Conservation (phyloP, 2,329 filamentous ascomycete species). For the Aspergillus sojae region DNA sequence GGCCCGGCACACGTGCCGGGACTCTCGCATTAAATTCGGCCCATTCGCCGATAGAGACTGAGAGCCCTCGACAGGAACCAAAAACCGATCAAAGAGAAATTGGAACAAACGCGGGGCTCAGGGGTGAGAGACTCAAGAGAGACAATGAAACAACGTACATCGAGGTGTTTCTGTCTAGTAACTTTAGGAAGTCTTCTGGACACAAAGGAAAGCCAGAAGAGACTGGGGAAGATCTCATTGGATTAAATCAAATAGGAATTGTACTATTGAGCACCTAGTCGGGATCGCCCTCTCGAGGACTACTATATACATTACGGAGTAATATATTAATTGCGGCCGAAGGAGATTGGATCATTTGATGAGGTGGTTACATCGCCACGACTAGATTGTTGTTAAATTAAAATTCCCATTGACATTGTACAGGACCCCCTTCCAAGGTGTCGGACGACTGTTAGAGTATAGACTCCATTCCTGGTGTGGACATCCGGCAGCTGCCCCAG, state of each 20-base stretch:
- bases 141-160: constrained; percentile 6
- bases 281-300: background rate
- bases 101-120: constrained; percentile 15
- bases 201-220: background rate
- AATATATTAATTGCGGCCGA: background rate
- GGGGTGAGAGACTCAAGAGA: background rate
- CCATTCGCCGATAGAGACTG: constrained; percentile 6
- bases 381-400: constrained; percentile 3
- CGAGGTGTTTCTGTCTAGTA: background rate
- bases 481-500: background rate
- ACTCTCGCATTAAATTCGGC: constrained; percentile 1
- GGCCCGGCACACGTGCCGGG: constrained; percentile 16
- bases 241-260: background rate
- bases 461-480: background rate
- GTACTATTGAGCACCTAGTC: constrained; percentile 1
- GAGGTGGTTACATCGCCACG: background rate
- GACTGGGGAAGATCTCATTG: background rate
- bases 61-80: background rate
- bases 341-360: background rate
- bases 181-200: background rate
- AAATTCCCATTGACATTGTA: background rate
- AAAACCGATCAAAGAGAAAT: background rate
- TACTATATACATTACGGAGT: background rate
- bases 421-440: background rate
- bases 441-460: background rate